Percentiles rank a stretch among this genome's conserved stretches.
Conservation (phyloP, 78 protist genomes). For the Diacronema lutheri region DNA sequence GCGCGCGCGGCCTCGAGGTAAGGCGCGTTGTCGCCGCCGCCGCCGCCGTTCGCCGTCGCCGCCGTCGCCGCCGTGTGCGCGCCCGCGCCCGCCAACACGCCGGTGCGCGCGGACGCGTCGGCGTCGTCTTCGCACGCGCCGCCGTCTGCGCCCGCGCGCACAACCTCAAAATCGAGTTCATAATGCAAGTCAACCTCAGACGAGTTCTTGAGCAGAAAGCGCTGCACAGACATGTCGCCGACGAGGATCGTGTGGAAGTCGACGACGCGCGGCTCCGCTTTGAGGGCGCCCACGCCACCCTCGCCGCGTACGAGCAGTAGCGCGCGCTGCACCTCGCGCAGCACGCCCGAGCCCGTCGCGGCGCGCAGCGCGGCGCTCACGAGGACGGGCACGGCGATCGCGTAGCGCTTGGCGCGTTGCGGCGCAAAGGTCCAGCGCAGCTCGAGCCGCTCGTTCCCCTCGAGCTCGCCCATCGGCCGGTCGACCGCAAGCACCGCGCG, state of each 20-base stretch:
- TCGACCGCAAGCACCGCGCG: not conserved
- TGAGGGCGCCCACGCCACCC: not conserved
- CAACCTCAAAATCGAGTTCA: not conserved
- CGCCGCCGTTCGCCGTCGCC: not conserved
- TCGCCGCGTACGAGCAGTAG: not conserved
- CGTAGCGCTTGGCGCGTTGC: too few relatives aligned
- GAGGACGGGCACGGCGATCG: not conserved
- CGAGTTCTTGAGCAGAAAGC: not conserved
- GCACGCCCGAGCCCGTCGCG: not conserved
- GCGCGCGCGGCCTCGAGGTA: not conserved
- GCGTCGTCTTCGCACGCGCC: too few relatives aligned
- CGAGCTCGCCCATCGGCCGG: constrained; percentile 1
- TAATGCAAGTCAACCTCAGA: not conserved
- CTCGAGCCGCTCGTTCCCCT: not conserved
- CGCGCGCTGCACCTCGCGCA: not conserved
- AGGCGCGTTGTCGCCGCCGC: not conserved
- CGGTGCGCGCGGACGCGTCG: too few relatives aligned
- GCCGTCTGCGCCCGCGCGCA: not conserved
- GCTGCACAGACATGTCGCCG: not conserved
- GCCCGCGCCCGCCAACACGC: too few relatives aligned
- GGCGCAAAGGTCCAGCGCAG: not conserved
- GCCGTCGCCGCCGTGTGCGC: too few relatives aligned
- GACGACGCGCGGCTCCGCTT: not conserved
- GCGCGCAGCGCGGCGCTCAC: not conserved
- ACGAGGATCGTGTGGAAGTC: not conserved